These are phyloP conservation scores for Parathielavia appendiculata DNA, from an alignment of 495 filamentous ascomycete species.

Conservation along the genomic window DNA sequence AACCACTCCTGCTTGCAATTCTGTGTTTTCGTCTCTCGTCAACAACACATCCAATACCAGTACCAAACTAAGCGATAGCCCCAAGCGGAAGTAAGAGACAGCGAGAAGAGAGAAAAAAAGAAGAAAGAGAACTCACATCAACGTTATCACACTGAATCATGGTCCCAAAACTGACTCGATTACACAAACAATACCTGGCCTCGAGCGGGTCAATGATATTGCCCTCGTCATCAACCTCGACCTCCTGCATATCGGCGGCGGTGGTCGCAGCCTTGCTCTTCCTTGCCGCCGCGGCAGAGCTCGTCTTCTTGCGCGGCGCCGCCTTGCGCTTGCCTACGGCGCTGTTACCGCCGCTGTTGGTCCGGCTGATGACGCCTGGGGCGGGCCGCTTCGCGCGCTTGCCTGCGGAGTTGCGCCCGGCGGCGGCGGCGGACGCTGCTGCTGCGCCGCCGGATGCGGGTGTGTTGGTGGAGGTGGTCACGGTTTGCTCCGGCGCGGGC, in stretches of 20 bases:
- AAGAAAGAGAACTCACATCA: slow-evolving; percentile 62
- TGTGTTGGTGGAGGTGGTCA: not conserved
- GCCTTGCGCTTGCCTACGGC: slow-evolving; percentile 73
- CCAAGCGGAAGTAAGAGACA: not conserved
- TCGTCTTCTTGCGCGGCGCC: slow-evolving; percentile 60
- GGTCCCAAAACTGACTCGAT: slow-evolving; percentile 82
- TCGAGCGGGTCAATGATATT: slow-evolving; percentile 85
- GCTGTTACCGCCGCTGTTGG: slow-evolving; percentile 65
- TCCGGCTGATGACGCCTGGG: slow-evolving; percentile 66
- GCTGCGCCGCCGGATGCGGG: slow-evolving; percentile 1
- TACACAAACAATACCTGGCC: slow-evolving; percentile 84
- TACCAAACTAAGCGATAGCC: not conserved
- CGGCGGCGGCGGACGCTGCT: not conserved
- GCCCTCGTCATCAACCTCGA: slow-evolving; percentile 56
- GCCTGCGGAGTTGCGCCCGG: slow-evolving; percentile 28
- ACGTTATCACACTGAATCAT: slow-evolving; percentile 95
- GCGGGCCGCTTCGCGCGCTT: slow-evolving; percentile 63
- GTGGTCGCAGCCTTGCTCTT: slow-evolving; percentile 4
- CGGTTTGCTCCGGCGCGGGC: slow-evolving; percentile 42
- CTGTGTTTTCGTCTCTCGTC: slow-evolving; percentile 32
- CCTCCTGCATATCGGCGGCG: slow-evolving; percentile 25
- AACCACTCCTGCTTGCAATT: slow-evolving; percentile 85
- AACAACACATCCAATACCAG: not conserved
- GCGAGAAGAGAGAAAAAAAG: not conserved
- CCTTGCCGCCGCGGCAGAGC: slow-evolving; percentile 23